Evolutionary conservation across 306 rosid species (phyloP).

Genomic region (Prunus persica): Prunus_persica_NCBIv2 NC_034010.1:30287501-30288000

Average conservation of each 20-base stretch:
- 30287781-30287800: not conserved
- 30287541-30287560: slow-evolving; percentile 77
- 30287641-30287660: slow-evolving; percentile 44
- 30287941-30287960: not conserved
- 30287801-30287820: not conserved
- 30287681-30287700: slow-evolving; percentile 5
- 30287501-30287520: slow-evolving; percentile 29
- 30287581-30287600: slow-evolving; percentile 63
- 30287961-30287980: not conserved
- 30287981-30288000: not conserved
- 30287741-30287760: not conserved
- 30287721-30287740: not conserved
- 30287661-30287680: slow-evolving; percentile 62
- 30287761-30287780: not conserved
- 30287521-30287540: slow-evolving; percentile 97
- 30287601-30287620: slow-evolving; percentile 56
- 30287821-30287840: not conserved
- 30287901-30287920: not conserved
- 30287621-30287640: slow-evolving; percentile 65
- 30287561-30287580: slow-evolving; percentile 53
- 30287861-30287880: not conserved
- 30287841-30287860: not conserved
- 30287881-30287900: not conserved
- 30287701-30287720: not conserved
- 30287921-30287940: not conserved